Evolutionary conservation across 192 early-diverging fungal genomes (phyloP).

Genomic region (Coemansia aciculifera): DNA sequence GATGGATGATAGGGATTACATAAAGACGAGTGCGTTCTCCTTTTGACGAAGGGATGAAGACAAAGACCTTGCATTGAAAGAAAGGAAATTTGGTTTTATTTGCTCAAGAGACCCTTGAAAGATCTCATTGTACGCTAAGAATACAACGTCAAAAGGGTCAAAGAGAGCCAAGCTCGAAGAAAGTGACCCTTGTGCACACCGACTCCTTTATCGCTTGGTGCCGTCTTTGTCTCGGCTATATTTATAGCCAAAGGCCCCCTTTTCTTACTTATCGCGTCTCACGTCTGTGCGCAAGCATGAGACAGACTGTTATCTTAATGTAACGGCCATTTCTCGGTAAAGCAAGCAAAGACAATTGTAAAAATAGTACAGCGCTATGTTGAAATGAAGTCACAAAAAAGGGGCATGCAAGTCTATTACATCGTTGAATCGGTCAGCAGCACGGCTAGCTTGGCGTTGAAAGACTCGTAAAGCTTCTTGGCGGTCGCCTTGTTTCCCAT

Average conservation of each 20-base stretch:
- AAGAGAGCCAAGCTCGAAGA: constrained; percentile 5
- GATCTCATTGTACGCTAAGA: constrained; percentile 6
- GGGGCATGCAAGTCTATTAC: neutral
- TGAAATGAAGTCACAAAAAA: neutral
- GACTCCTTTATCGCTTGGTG: neutral
- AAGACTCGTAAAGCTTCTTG: constrained; percentile 49
- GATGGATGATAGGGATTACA: neutral
- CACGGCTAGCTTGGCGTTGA: constrained; percentile 43
- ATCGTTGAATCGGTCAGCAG: constrained; percentile 31
- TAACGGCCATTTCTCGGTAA: neutral
- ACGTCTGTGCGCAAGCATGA: neutral
- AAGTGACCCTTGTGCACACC: neutral
- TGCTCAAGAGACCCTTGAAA: constrained; percentile 10
- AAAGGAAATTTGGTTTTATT: neutral
- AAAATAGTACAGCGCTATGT: constrained; percentile 1
- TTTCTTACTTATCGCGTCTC: neutral
- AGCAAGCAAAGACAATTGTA: neutral
- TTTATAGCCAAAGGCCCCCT: neutral
- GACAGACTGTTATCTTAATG: neutral
- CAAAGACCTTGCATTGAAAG: neutral
- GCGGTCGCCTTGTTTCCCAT: constrained; percentile 49
- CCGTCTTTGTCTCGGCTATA: neutral
- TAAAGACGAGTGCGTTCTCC: neutral
- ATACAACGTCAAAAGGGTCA: neutral
- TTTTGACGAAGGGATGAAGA: neutral